Conservation (phyloP, 495 filamentous ascomycete species). For the Emericellopsis terricola region DNA sequence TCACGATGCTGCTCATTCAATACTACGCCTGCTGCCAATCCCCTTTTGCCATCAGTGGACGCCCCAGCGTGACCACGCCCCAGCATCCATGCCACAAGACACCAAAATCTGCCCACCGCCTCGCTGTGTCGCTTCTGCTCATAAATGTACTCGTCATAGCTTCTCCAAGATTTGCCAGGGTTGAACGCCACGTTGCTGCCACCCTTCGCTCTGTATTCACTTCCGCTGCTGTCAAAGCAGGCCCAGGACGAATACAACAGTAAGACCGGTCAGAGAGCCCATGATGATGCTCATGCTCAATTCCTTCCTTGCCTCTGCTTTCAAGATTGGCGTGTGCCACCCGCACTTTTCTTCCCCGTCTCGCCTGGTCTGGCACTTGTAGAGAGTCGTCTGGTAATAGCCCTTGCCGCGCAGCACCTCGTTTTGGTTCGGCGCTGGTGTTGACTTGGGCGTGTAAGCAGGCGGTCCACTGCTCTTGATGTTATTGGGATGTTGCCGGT, state of each 20-base stretch:
- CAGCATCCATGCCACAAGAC: too few species aligned
- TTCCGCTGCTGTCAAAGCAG: neutral
- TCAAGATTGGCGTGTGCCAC: slow-evolving; percentile 23
- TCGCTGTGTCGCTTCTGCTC: too few species aligned
- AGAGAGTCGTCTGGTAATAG: slow-evolving; percentile 23
- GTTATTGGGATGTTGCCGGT: too few species aligned
- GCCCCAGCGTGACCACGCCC: too few species aligned
- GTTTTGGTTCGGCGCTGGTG: slow-evolving; percentile 1
- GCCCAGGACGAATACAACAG: neutral
- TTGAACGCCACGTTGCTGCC: too few species aligned
- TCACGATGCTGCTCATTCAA: too few species aligned
- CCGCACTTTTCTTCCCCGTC: slow-evolving; percentile 19
- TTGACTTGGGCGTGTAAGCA: neutral
- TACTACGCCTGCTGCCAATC: too few species aligned
- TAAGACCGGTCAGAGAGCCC: neutral
- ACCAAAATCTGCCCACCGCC: too few species aligned
- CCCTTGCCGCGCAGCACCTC: slow-evolving; percentile 2
- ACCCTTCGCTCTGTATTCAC: neutral
- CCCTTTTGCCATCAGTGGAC: too few species aligned
- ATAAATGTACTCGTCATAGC: too few species aligned
- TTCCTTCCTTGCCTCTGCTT: slow-evolving; percentile 5
- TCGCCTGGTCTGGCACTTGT: slow-evolving; percentile 16
- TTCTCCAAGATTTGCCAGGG: too few species aligned
- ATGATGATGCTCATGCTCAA: neutral
- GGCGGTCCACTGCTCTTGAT: too few species aligned